A percentile compares a stretch with the other conserved stretches of the same genome.
Evolutionary conservation across 2,329 filamentous ascomycete species (phyloP).

Genomic region (Cryphonectria carpinicola): DNA sequence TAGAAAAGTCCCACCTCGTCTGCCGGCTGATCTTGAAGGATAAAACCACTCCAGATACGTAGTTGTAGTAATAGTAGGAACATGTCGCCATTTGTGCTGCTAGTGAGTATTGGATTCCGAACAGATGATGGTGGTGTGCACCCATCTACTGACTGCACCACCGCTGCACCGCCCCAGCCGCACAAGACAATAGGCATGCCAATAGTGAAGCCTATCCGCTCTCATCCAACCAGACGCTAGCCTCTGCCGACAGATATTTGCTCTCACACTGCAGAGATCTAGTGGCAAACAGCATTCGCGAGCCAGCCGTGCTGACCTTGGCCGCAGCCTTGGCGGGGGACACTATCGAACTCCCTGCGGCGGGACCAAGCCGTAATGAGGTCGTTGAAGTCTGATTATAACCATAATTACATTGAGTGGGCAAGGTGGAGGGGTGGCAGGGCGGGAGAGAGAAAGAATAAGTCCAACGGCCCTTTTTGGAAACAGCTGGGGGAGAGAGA

Average conservation of each 20-base stretch:
- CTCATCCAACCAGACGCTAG: background rate
- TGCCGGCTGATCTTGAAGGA: constrained; percentile 4
- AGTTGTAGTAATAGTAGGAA: background rate
- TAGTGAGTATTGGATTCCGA: background rate
- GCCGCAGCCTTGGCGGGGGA: background rate
- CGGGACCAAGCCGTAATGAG: background rate
- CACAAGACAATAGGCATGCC: constrained; percentile 10
- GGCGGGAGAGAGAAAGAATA: background rate
- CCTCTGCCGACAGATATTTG: background rate
- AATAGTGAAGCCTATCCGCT: constrained; percentile 7
- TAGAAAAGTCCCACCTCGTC: background rate
- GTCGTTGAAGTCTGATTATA: background rate
- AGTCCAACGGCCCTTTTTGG: background rate
- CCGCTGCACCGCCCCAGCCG: no score
- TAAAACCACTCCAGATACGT: background rate
- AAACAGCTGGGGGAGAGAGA: no score
- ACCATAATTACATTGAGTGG: background rate
- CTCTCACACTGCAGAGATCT: background rate
- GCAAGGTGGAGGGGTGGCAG: background rate
- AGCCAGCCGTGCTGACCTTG: background rate
- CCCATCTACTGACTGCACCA: background rate
- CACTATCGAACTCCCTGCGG: constrained; percentile 4
- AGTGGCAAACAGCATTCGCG: background rate
- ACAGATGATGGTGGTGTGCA: background rate
- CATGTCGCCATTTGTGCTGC: background rate